These are phyloP conservation scores for Datura wrightii DNA, from an alignment of 257 asterid genomes.

Conservation along the genomic window DNA sequence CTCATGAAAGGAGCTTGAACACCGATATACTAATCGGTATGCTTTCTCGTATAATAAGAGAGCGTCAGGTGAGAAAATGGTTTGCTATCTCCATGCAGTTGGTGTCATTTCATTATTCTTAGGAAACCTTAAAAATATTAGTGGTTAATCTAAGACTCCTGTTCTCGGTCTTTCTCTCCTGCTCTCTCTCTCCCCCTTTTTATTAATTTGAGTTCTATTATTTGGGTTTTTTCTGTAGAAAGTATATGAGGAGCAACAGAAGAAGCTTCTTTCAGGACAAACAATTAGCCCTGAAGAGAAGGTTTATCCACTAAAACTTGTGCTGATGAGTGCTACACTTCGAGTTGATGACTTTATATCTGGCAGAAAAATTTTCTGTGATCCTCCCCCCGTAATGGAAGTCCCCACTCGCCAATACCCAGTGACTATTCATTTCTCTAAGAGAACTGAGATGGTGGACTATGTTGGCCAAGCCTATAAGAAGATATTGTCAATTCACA, in stretches of 20 bases:
- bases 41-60: slow-evolving; percentile 94
- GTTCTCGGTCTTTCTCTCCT: neutral
- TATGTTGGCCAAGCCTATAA: slow-evolving; percentile 91
- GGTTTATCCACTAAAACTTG: slow-evolving; percentile 81
- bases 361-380: slow-evolving; percentile 56
- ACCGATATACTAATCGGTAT: slow-evolving; percentile 98
- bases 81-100: slow-evolving; percentile 26
- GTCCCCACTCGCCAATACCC: slow-evolving; percentile 93
- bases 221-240: slow-evolving; percentile 51
- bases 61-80: slow-evolving; percentile 65
- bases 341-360: slow-evolving; percentile 91
- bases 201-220: neutral
- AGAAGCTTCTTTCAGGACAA: slow-evolving; percentile 64
- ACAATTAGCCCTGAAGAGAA: slow-evolving; percentile 50
- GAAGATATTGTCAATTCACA: slow-evolving; percentile 88
- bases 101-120: neutral
- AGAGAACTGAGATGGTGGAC: slow-evolving; percentile 78
- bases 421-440: slow-evolving; percentile 82
- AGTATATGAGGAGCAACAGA: slow-evolving; percentile 70
- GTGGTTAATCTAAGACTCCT: slow-evolving; percentile 12
- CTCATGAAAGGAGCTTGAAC: slow-evolving; percentile 96
- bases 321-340: slow-evolving; percentile 95
- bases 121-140: neutral
- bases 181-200: slow-evolving; percentile 24
- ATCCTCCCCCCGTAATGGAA: slow-evolving; percentile 83